These are phyloP conservation scores for Pichiaceae sp. DNA, from an alignment of 1,139 yeast genomes.

Conservation along the genomic window DNA sequence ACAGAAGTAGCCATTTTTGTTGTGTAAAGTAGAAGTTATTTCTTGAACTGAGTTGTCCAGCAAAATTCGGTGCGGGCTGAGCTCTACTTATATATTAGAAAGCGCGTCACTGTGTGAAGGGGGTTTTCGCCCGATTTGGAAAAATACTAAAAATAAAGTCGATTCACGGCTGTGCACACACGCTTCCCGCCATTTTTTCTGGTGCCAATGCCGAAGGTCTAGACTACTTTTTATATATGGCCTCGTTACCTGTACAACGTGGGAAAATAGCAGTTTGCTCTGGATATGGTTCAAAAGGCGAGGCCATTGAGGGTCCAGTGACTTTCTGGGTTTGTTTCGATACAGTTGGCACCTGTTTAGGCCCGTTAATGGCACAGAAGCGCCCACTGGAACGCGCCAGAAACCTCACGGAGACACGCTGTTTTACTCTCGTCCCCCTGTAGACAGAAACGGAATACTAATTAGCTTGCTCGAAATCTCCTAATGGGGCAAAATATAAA, in stretches of 20 bases:
- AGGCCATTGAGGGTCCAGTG: too few relatives aligned
- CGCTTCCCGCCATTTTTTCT: too few relatives aligned
- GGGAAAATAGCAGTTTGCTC: too few relatives aligned
- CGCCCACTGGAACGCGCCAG: too few relatives aligned
- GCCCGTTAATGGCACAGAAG: too few relatives aligned
- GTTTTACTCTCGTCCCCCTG: not conserved
- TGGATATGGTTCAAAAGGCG: too few relatives aligned
- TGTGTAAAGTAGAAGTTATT: not conserved
- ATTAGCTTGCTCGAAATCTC: not conserved
- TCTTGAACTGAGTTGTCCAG: not conserved
- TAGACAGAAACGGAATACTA: not conserved
- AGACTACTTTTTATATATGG: too few relatives aligned
- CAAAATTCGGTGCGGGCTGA: not conserved
- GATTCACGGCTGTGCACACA: too few relatives aligned
- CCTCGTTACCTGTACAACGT: too few relatives aligned
- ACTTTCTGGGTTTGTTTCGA: too few relatives aligned
- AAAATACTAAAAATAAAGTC: not conserved
- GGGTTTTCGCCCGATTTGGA: not conserved
- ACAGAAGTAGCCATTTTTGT: constrained; percentile 13
- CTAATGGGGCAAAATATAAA: not conserved
- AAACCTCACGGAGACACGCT: not conserved
- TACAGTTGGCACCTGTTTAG: too few relatives aligned
- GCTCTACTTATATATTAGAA: not conserved
- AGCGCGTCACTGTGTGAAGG: not conserved
- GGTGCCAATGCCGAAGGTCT: too few relatives aligned